Conservation (phyloP, 2,329 filamentous ascomycete genomes). For the Polytolypa hystricis region DNA sequence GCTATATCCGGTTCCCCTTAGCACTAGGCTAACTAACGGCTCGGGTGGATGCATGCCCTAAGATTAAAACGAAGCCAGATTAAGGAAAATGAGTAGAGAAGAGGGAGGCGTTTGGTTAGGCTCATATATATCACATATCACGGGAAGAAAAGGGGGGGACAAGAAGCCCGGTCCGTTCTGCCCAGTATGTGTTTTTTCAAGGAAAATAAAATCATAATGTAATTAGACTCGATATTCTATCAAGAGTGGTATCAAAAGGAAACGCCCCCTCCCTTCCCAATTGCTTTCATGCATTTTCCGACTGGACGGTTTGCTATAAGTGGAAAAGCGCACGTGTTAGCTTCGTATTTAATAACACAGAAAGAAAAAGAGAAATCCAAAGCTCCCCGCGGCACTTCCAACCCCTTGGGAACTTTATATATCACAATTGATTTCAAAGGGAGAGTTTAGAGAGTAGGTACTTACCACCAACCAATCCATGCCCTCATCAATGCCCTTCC, state of each 20-base stretch:
- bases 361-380: background rate
- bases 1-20: too few relatives aligned
- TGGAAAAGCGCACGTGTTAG: slow-evolving; percentile 1
- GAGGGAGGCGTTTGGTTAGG: too few relatives aligned
- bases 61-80: too few relatives aligned
- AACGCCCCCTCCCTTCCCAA: background rate
- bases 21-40: too few relatives aligned
- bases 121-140: too few relatives aligned
- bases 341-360: background rate
- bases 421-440: background rate
- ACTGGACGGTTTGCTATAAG: slow-evolving; percentile 32
- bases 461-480: slow-evolving; percentile 97
- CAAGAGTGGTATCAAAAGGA: background rate
- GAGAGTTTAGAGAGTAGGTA: slow-evolving; percentile 12
- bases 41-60: too few relatives aligned
- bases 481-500: slow-evolving; percentile 85
- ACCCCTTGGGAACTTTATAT: background rate
- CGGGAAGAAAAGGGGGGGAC: too few relatives aligned
- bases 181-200: too few relatives aligned
- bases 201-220: too few relatives aligned
- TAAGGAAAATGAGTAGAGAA: too few relatives aligned
- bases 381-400: too few relatives aligned
- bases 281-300: slow-evolving; percentile 29
- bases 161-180: too few relatives aligned
- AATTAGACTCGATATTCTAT: background rate